Conservation (phyloP, 371 early-diverging fungal genomes). For the Amoeboradix gromovi region DNA sequence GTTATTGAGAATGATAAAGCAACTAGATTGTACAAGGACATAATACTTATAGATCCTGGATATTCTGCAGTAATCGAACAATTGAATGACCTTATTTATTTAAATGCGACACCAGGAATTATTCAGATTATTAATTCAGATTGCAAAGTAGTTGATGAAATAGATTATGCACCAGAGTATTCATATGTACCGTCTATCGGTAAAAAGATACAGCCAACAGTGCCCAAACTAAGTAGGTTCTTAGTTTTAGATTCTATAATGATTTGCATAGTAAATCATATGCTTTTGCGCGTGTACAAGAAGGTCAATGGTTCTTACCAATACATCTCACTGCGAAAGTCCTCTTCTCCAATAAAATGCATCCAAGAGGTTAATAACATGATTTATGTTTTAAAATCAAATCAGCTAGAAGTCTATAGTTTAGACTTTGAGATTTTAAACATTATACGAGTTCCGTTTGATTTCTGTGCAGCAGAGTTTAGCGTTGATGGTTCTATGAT, state of each 20-base stretch:
- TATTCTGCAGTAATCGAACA: neutral
- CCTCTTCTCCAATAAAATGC: neutral
- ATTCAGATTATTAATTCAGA: neutral
- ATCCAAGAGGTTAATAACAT: neutral
- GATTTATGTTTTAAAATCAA: neutral
- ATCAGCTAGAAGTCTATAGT: neutral
- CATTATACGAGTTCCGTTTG: neutral
- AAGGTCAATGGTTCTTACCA: neutral
- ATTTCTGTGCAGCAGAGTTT: neutral
- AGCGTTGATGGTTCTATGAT: neutral
- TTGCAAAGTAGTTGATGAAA: neutral
- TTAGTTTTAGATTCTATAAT: neutral
- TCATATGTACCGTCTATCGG: neutral
- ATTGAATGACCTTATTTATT: neutral
- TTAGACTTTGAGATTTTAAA: neutral
- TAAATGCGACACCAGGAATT: neutral
- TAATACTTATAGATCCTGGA: neutral
- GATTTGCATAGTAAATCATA: neutral
- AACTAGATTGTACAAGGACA: neutral
- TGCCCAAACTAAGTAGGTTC: neutral
- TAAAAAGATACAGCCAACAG: neutral
- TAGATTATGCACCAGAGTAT: neutral
- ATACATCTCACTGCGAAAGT: neutral
- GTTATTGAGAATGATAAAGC: neutral
- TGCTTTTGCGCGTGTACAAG: neutral